Percentiles rank a stretch among this genome's conserved stretches.
Conservation (phyloP, 139 green algal genomes). For the Astrephomene gubernaculifera region DNA sequence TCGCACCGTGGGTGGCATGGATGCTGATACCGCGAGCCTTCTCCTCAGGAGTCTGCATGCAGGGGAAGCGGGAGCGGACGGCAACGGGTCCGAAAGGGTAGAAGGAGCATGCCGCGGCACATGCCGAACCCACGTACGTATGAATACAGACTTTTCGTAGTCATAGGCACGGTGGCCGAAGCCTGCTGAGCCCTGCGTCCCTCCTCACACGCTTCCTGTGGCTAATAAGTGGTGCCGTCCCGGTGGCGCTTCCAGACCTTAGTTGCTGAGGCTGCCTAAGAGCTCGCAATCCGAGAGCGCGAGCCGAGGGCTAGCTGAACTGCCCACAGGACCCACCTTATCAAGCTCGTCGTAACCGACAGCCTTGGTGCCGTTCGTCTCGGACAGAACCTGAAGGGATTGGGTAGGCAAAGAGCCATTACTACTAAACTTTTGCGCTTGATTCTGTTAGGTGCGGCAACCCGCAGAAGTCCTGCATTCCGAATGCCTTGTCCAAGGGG, state of each 20-base stretch:
- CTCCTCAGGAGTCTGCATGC: constrained; percentile 92
- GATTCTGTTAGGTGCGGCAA: not conserved
- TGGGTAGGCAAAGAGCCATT: not conserved
- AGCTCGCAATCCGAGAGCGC: not conserved
- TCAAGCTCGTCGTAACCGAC: constrained; percentile 98
- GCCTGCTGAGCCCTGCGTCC: not conserved
- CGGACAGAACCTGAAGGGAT: constrained; percentile 83
- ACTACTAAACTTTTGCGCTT: not conserved
- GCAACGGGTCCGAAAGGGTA: not conserved
- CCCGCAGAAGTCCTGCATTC: not conserved
- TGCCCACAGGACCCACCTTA: constrained; percentile 74
- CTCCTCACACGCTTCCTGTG: not conserved
- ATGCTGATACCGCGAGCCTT: constrained; percentile 99
- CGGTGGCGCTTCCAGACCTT: not conserved
- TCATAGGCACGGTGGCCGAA: not conserved
- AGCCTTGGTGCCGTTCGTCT: constrained; percentile 82
- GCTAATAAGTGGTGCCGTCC: not conserved
- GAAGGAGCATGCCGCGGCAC: not conserved
- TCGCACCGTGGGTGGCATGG: constrained; percentile 89
- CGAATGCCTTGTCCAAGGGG: not conserved
- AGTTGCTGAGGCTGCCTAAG: not conserved
- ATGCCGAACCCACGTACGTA: not conserved
- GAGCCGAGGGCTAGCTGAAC: not conserved
- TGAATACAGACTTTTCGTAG: not conserved
- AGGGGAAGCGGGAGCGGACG: not conserved